Percentiles rank a stretch among this genome's conserved stretches.
Evolutionary conservation across 2,329 filamentous ascomycete species (phyloP).

Genomic region (Diaporthe humulicola): DNA sequence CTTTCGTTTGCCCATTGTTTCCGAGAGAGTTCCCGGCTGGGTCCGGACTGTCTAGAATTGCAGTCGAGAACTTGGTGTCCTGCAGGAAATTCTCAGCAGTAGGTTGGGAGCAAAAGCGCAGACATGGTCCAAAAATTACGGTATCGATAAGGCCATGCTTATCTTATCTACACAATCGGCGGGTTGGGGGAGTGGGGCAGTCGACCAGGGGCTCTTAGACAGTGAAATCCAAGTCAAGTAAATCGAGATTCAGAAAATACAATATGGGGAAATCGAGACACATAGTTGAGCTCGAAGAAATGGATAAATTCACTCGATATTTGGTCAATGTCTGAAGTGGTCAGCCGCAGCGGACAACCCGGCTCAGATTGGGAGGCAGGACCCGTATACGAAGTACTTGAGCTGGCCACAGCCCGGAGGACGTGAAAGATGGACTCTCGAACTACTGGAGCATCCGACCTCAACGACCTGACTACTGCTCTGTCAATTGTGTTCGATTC

Average conservation of each 20-base stretch:
- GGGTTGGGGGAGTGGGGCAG: no score
- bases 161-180: constrained; percentile 3
- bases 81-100: constrained; percentile 13
- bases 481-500: neutral
- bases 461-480: neutral
- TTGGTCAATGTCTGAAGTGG: neutral
- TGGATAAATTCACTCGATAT: no score
- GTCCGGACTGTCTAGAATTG: neutral
- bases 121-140: constrained; percentile 4
- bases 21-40: neutral
- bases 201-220: neutral
- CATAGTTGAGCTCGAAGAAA: neutral
- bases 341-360: neutral
- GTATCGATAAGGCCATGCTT: constrained; percentile 23
- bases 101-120: neutral
- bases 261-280: neutral
- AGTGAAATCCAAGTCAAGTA: neutral
- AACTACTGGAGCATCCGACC: no score
- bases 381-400: neutral
- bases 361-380: neutral
- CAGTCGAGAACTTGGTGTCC: neutral
- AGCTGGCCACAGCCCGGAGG: neutral
- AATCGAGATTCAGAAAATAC: no score
- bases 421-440: neutral
- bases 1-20: constrained; percentile 86